These are phyloP conservation scores for Phytophthora palmivora DNA, from an alignment of 352 stramenopile species.

Conservation along the genomic window DNA sequence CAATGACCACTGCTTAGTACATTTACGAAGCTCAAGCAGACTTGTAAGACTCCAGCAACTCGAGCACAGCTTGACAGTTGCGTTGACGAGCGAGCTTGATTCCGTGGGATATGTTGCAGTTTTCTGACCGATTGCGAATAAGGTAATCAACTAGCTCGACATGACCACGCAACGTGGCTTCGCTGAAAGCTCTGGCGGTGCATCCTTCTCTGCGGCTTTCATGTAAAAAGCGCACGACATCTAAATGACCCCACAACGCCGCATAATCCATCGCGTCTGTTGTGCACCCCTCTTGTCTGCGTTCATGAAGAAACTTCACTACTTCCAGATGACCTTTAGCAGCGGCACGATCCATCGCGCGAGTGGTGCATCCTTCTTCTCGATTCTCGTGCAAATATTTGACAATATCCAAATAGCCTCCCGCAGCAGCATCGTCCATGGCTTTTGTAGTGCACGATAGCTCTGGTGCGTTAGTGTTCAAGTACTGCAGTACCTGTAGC, in stretches of 20 bases:
- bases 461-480: conserved; percentile 37
- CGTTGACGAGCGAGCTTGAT: conserved; percentile 55
- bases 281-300: conserved; percentile 49
- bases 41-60: conserved; percentile 19
- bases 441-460: conserved; percentile 32
- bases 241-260: conserved; percentile 45
- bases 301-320: conserved; percentile 36
- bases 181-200: conserved; percentile 54
- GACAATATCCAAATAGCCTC: conserved; percentile 35
- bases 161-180: conserved; percentile 51
- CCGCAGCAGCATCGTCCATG: conserved; percentile 41
- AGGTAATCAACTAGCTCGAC: conserved; percentile 54
- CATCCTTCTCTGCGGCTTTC: conserved; percentile 61
- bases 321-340: conserved; percentile 40
- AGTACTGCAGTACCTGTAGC: conserved; percentile 42
- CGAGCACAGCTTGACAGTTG: conserved; percentile 33
- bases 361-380: conserved; percentile 36
- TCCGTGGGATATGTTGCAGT: conserved; percentile 49
- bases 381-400: conserved; percentile 39
- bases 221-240: conserved; percentile 59
- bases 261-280: conserved; percentile 68
- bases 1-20: too few species aligned
- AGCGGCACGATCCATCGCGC: conserved; percentile 38
- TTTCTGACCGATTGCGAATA: conserved; percentile 36
- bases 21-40: not conserved